Conservation (phyloP, 2,329 filamentous ascomycete species). For the Exophiala viscosa region DNA sequence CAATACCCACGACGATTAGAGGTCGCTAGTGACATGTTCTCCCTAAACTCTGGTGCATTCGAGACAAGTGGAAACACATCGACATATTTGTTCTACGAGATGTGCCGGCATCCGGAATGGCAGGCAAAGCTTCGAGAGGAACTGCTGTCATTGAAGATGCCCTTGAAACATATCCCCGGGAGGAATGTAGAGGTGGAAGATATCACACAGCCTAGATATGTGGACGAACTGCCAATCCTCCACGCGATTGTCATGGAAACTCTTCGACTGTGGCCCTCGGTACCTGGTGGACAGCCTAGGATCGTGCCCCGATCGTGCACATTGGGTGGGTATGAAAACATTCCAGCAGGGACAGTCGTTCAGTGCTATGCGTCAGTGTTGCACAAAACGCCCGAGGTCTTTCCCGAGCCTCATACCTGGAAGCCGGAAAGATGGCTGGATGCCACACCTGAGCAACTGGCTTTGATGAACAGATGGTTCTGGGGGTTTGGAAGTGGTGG, state of each 20-base stretch:
- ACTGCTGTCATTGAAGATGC: slow-evolving; percentile 28
- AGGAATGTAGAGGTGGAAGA: not conserved
- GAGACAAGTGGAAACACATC: slow-evolving; percentile 42
- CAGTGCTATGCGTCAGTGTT: slow-evolving; percentile 50
- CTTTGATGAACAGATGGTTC: slow-evolving; percentile 45
- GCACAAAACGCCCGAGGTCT: slow-evolving; percentile 47
- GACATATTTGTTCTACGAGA: slow-evolving; percentile 39
- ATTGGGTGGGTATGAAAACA: slow-evolving; percentile 38
- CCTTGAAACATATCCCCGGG: slow-evolving; percentile 6
- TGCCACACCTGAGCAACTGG: slow-evolving; percentile 31
- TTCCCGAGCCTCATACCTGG: slow-evolving; percentile 46
- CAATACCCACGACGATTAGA: slow-evolving; percentile 2
- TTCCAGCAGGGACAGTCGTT: slow-evolving; percentile 41
- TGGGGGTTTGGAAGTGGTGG: slow-evolving; percentile 49
- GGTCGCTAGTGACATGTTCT: slow-evolving; percentile 13
- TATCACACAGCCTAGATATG: slow-evolving; percentile 33
- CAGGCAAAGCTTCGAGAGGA: slow-evolving; percentile 33
- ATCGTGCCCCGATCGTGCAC: slow-evolving; percentile 37
- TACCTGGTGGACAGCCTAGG: slow-evolving; percentile 59
- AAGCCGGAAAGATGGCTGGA: slow-evolving; percentile 47
- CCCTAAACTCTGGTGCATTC: slow-evolving; percentile 27
- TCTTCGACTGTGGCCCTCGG: slow-evolving; percentile 56
- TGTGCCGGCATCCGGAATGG: slow-evolving; percentile 30
- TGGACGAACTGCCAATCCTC: slow-evolving; percentile 51
- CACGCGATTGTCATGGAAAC: slow-evolving; percentile 59